Base-by-base conservation (phyloP, 225 moss, liverwort and hornwort species). In the Rhytidiadelphus loreus region DNA sequence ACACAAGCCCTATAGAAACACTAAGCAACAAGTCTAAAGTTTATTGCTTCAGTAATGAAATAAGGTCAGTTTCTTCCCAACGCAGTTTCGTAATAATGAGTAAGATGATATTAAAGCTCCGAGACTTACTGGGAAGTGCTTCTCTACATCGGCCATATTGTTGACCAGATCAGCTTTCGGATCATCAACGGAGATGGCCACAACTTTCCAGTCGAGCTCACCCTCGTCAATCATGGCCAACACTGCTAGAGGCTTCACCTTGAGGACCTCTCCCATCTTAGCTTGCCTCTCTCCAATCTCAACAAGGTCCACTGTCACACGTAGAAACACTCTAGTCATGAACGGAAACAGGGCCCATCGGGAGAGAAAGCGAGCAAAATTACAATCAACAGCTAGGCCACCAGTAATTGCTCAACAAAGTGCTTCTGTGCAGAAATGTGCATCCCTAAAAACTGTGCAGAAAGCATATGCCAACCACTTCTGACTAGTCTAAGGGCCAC, bases 211-310 rank as follows among this genome's bases (percentile, higher is more conserved):
- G 91, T 99, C 98, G 28, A 99, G 96, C 90, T 99, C 98, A 85
- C 98, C 98, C 89, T 99, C 97, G 63, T 99, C 98, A 84, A 99
- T 95, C 98, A 99, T 99, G 78, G 98, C 98, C 88, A 99, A 91
- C 41, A 97, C 95, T 80, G 94, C 98, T 83, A 99, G 46, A 7
- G 97, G 96, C 90, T 99, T 99, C 89, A 99, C 96, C 92, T 96
- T 96, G 65, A 96, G 71, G 48, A 99, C 98, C 89, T 99, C 98
- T 63, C 98, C 98, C 61, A 94, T 88, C 87, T 95, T 93, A 18
- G 91, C 96, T 92, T 94, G 92, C 88, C 90, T 96, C 82, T 97
- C 97, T 77, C 98, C 98, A 89, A 99, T 99, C 93, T 99, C 98
- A 85, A 99, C 98, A 88, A 99, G 92, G 88, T 99, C 98, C 93